These are phyloP conservation scores for Pleomassaria siparia DNA, from an alignment of 2,329 filamentous ascomycete species.

Conservation along the genomic window DNA sequence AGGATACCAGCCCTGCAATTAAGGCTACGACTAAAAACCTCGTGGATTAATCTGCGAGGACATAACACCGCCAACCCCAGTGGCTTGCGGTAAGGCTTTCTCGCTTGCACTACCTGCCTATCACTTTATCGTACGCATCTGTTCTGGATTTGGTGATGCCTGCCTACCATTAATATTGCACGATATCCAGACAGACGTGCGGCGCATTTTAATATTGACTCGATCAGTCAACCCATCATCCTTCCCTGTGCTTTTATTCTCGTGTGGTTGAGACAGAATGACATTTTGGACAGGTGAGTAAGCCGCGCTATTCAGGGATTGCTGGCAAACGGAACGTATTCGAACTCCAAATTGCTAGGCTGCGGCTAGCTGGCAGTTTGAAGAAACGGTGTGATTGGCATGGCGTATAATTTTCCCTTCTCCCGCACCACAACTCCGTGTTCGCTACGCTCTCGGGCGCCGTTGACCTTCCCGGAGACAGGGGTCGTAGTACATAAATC, in stretches of 20 bases:
- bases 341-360: not conserved
- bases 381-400: not conserved
- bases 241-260: too few relatives aligned
- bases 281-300: slow-evolving; percentile 7
- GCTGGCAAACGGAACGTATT: not conserved
- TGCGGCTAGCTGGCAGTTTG: not conserved
- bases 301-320: slow-evolving; percentile 10
- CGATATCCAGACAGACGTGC: not conserved
- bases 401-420: not conserved
- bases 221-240: not conserved
- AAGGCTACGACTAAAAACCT: not conserved
- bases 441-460: not conserved
- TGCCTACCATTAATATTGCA: not conserved
- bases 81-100: not conserved
- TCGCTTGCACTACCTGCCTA: not conserved
- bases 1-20: not conserved
- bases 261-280: not conserved
- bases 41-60: not conserved
- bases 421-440: not conserved
- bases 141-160: not conserved
- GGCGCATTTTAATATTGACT: not conserved
- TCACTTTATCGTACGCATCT: not conserved
- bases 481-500: not conserved
- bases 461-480: not conserved
- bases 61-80: not conserved